These are phyloP conservation scores for Pluteus cervinus DNA, from an alignment of 768 basidiomycete species.

Conservation along the genomic window DNA sequence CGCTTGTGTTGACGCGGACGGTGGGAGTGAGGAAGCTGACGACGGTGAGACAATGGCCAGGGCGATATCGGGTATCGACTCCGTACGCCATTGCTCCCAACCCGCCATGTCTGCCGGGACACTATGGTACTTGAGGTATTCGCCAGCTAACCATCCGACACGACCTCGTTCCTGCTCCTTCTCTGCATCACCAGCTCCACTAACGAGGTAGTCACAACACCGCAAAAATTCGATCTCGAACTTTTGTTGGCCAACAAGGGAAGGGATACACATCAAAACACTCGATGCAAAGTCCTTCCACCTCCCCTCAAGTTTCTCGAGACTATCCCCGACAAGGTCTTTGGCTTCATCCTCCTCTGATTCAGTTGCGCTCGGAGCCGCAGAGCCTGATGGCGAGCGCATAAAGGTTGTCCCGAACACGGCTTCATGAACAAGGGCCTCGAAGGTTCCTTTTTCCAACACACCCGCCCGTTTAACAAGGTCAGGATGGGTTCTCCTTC, in stretches of 20 bases:
- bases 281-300: constrained; percentile 66
- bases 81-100: constrained; percentile 56
- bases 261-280: constrained; percentile 55
- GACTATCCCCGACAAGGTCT: constrained; percentile 12
- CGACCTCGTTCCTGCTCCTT: constrained; percentile 35
- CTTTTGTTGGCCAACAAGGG: constrained; percentile 41
- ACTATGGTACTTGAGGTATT: constrained; percentile 59
- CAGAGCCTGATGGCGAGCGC: constrained; percentile 8
- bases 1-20: constrained; percentile 47
- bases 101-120: constrained; percentile 39
- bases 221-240: constrained; percentile 71
- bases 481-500: constrained; percentile 68
- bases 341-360: constrained; percentile 12
- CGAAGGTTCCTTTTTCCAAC: constrained; percentile 64
- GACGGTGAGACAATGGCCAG: constrained; percentile 17
- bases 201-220: constrained; percentile 59
- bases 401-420: constrained; percentile 73
- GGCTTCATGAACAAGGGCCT: constrained; percentile 76
- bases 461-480: constrained; percentile 36
- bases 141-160: constrained; percentile 58
- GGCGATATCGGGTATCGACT: constrained; percentile 39
- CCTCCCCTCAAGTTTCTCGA: constrained; percentile 14
- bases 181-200: constrained; percentile 40
- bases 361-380: no score
- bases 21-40: constrained; percentile 10